Conservation (phyloP, 2,329 filamentous ascomycete genomes). For the Cordyceps fumosorosea region DNA sequence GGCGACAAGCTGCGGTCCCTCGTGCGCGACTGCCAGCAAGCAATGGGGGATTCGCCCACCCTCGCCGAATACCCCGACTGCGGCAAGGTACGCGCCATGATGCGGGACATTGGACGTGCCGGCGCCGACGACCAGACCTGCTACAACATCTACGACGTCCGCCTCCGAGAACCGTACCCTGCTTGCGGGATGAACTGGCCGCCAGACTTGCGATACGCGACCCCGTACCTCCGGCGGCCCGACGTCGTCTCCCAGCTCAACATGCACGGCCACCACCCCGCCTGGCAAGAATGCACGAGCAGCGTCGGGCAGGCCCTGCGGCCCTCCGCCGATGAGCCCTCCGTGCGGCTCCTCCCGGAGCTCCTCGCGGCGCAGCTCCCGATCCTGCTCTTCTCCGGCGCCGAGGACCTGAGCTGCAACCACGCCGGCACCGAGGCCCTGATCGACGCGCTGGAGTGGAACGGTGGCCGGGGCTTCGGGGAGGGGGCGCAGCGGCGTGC, state of each 20-base stretch:
- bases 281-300: neutral
- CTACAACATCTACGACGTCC: neutral
- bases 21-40: neutral
- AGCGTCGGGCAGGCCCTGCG: neutral
- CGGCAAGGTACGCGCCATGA: neutral
- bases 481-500: too few relatives aligned
- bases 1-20: neutral
- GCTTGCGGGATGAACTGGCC: neutral
- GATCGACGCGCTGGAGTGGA: neutral
- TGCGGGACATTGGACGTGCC: neutral
- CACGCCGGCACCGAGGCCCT: neutral
- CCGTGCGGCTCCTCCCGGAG: neutral
- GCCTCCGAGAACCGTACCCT: neutral
- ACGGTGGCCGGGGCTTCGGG: neutral
- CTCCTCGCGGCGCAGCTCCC: neutral
- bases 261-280: neutral
- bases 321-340: neutral
- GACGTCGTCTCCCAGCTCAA: neutral
- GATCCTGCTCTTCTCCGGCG: neutral
- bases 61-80: neutral
- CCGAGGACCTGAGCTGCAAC: neutral
- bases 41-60: neutral
- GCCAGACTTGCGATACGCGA: neutral
- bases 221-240: neutral
- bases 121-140: neutral